Base-by-base conservation (phyloP, 1,284 basidiomycete genomes). In the Puccinia sorghi region DNA sequence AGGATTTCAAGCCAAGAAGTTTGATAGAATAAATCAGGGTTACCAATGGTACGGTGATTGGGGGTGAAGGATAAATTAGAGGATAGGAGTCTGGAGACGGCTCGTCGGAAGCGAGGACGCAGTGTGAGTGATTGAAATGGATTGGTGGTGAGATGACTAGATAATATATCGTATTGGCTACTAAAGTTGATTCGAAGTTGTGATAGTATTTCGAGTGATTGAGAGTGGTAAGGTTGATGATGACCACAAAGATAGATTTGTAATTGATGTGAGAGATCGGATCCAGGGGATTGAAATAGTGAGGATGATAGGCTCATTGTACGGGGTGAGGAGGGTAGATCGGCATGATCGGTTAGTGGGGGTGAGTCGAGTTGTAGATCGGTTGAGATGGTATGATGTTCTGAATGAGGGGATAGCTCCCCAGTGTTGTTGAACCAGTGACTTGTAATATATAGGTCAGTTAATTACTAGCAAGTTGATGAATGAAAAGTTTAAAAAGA, bases 1-100 rank as follows among this genome's bases (percentile, higher is more conserved):
- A 37, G 37, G 50, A 70, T 70, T 37, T 70, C 67, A 37, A 70
- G 67, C 67, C 67, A 70, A 12, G 67, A 70, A 4, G 67, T 70
- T 9, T 70, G 48, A 32, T 70, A 54, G 20, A 70, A 17, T 8
- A 70, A n/a, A 54, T 70, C 67, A n/a, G 25, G 37, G 6, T 54
- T 54, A 12, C n/a, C 50, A 46, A 32, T 46, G 22, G 64, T 9
- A 50, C 15, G 37, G 11, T 15, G 48, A 64, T 25, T 59, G 22
- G 11, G 61, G n/a, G n/a, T n/a, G n/a, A n/a, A n/a, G n/a, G n/a
- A n/a, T 8, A 20, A 25, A 70, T 27, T 6, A 22, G 17, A 27
- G 27, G 50, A 54, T 25, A 70, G 50, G 46, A 50, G 27, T 27
- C 48, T 20, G 37, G 48, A 37, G 67, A 70, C 17, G 13, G 67